These are phyloP conservation scores for Phialophora tarda DNA, from an alignment of 2,329 filamentous ascomycete species.

Conservation along the genomic window DNA sequence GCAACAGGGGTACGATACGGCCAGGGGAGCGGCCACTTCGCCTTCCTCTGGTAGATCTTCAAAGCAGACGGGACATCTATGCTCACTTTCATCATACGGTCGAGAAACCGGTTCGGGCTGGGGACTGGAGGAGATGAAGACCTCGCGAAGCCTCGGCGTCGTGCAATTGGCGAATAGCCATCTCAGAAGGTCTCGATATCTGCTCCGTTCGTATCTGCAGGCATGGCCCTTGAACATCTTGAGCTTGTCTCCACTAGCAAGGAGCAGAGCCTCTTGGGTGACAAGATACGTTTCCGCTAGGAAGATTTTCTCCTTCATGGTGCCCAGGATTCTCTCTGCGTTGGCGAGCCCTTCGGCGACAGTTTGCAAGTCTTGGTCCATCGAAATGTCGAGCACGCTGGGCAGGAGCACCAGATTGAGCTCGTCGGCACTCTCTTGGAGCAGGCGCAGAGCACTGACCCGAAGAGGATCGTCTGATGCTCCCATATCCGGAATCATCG, in stretches of 20 bases:
- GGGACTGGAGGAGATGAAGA: not conserved
- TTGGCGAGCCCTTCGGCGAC: not conserved
- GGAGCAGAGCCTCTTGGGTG: not conserved
- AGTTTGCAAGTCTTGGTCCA: not conserved
- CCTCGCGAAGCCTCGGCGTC: not conserved
- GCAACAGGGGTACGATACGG: not conserved
- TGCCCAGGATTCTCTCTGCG: not conserved
- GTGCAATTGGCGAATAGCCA: not conserved
- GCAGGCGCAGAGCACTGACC: not conserved
- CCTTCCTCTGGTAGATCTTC: not conserved
- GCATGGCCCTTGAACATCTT: not conserved
- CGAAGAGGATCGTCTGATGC: not conserved
- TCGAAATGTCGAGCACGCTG: not conserved
- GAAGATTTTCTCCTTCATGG: not conserved
- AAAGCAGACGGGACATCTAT: not conserved
- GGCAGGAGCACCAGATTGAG: not conserved
- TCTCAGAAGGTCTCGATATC: slow-evolving; percentile 1
- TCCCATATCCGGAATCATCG: not conserved
- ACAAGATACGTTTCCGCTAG: not conserved
- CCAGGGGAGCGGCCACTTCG: not conserved
- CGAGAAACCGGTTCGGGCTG: not conserved
- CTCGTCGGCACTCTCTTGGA: not conserved
- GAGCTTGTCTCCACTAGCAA: not conserved
- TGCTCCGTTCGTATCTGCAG: not conserved
- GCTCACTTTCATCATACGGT: not conserved